Base-by-base conservation (phyloP, 2,329 filamentous ascomycete species). In the Monilinia fructicola region DNA sequence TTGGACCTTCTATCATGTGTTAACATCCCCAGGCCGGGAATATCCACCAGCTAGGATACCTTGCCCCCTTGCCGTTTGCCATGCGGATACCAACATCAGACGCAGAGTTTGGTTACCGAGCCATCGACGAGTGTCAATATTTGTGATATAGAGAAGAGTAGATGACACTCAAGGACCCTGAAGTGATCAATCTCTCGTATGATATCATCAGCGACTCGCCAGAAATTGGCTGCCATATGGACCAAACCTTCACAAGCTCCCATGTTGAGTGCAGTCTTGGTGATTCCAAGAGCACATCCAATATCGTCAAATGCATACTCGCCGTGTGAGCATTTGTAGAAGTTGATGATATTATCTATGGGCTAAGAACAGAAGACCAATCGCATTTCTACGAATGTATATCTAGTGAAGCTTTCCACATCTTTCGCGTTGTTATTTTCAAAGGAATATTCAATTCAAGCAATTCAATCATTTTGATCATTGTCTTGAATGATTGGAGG, bases 11-110 rank as follows among this genome's bases (percentile, higher is more conserved):
- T 23, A 55, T 50, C 28, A 48, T 46, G 40, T 56, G 16, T 64
- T 18, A 26, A 23, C 44, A 31, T 48, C 3, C 21, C 40, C 23
- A n/a, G 3, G 31, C 16, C 48, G 5, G 16, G n/a, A 40, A 28
- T 2, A 53, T n/a, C 16, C 35, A 28, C 10, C 23, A 50, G n/a
- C 59, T 14, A 53, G 48, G 46, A 62, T 62, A 54, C 59, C 59
- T 53, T 62, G 35, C 46, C 21, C 31, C 50, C 23, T 26, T 52
- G 53, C 58, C 28, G 44, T 50, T 60, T 60, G 44, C 58, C 21
- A 53, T 28, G 16, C 59, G 59, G 48, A 31, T 62, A 40, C n/a
- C n/a, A 21, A 42, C 48, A 62, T 62, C 35, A 55, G 31, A 40
- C 5, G 54, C 28, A 55, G 23, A 38, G n/a, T 48, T 4, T 50